Evolutionary conservation across 1,139 yeast genomes (phyloP).

Genomic region (Taphrina confusa): DNA sequence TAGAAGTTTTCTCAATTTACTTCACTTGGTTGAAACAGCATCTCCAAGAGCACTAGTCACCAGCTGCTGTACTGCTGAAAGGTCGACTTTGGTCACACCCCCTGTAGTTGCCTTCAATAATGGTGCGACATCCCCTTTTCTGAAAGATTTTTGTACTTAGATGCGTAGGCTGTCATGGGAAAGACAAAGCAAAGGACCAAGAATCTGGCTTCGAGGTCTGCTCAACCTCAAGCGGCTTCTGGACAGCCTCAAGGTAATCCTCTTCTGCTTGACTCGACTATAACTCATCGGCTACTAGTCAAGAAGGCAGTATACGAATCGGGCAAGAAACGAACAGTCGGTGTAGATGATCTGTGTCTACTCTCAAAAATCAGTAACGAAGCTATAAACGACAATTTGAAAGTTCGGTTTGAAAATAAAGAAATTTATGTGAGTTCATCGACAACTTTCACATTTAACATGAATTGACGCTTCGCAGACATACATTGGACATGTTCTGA

Average conservation of each 20-base stretch:
- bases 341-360: constrained; percentile 91
- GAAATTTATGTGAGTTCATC: constrained; percentile 75
- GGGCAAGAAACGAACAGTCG: constrained; percentile 90
- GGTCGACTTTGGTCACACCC: too few relatives aligned
- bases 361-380: constrained; percentile 87
- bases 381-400: constrained; percentile 85
- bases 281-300: constrained; percentile 39
- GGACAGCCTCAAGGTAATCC: constrained; percentile 20
- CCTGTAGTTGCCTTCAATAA: too few relatives aligned
- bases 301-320: constrained; percentile 92
- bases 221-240: constrained; percentile 18
- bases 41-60: too few relatives aligned
- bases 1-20: too few relatives aligned
- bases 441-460: background rate
- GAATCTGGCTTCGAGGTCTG: constrained; percentile 23
- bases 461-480: constrained; percentile 36
- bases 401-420: constrained; percentile 84
- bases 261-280: background rate
- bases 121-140: too few relatives aligned
- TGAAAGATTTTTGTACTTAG: too few relatives aligned
- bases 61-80: too few relatives aligned
- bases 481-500: constrained; percentile 52
- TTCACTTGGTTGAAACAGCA: too few relatives aligned
- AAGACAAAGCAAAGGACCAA: constrained; percentile 32
- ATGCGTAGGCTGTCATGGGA: constrained; percentile 17